Conservation (phyloP, 257 asterid genomes). For the Leonotis leonurus region DNA sequence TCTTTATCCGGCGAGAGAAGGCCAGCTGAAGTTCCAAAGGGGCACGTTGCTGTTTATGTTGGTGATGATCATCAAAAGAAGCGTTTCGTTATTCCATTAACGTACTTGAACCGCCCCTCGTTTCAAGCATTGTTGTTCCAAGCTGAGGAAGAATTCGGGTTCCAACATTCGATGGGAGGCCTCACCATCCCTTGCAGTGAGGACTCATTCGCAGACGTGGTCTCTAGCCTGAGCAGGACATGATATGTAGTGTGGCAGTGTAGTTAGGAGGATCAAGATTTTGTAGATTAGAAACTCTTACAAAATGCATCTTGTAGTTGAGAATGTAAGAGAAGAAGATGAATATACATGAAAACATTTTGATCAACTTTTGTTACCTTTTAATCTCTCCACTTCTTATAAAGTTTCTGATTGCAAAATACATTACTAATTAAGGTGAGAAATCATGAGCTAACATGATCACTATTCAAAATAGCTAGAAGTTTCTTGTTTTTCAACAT, state of each 20-base stretch:
- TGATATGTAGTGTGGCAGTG: not conserved
- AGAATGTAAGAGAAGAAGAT: not conserved
- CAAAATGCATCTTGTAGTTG: not conserved
- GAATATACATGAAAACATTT: not conserved
- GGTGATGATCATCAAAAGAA: too few species aligned
- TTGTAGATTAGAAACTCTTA: not conserved
- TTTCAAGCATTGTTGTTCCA: too few species aligned
- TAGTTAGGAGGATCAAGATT: not conserved
- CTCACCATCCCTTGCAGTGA: constrained; percentile 31
- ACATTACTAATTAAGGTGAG: too few species aligned
- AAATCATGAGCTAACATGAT: too few species aligned
- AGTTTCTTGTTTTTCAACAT: too few species aligned
- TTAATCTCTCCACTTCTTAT: too few species aligned
- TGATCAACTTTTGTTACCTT: not conserved
- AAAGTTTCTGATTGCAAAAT: too few species aligned
- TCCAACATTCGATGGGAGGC: constrained; percentile 41
- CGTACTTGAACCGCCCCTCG: too few species aligned
- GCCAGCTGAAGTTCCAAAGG: constrained; percentile 4
- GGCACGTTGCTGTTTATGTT: constrained; percentile 15
- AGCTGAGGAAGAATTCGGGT: too few species aligned
- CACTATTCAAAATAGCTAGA: too few species aligned
- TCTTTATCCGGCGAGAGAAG: not conserved
- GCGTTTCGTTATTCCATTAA: too few species aligned
- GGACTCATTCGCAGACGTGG: constrained; percentile 15
- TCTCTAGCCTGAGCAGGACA: constrained; percentile 1